Evolutionary conservation across 108 stramenopile species (phyloP).

Genomic region (Skeletonema menzelii): DNA sequence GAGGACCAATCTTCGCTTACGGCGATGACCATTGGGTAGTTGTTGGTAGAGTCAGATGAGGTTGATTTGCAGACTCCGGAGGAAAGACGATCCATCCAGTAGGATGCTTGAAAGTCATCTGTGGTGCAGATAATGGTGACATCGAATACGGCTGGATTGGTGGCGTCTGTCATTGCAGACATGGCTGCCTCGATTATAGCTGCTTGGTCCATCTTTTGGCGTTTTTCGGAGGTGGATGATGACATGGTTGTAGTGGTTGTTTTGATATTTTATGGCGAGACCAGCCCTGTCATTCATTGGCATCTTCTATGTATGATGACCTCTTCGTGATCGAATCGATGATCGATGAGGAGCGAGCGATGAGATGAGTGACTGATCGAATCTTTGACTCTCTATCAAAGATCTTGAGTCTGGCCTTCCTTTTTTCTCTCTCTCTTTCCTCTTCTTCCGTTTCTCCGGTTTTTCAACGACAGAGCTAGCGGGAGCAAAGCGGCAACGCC

Average conservation of each 20-base stretch:
- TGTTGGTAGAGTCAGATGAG: not conserved
- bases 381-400: no score
- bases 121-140: slow-evolving; percentile 97
- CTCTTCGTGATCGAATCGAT: no score
- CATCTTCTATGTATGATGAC: no score
- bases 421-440: no score
- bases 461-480: no score
- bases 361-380: no score
- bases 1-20: slow-evolving; percentile 94
- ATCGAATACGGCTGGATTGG: slow-evolving; percentile 73
- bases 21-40: slow-evolving; percentile 88
- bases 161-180: slow-evolving; percentile 66
- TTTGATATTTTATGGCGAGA: not conserved
- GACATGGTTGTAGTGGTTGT: slow-evolving; percentile 11
- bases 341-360: no score
- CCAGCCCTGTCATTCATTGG: not conserved
- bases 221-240: slow-evolving; percentile 13
- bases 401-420: no score
- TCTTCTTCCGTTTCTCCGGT: no score
- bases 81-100: slow-evolving; percentile 94
- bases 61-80: slow-evolving; percentile 53
- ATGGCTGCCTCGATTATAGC: slow-evolving; percentile 72
- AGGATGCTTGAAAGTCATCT: slow-evolving; percentile 94
- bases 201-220: slow-evolving; percentile 10
- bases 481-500: no score